These are phyloP conservation scores for Phytopythium chamaehyphon DNA, from an alignment of 352 stramenopile genomes.

Conservation along the genomic window DNA sequence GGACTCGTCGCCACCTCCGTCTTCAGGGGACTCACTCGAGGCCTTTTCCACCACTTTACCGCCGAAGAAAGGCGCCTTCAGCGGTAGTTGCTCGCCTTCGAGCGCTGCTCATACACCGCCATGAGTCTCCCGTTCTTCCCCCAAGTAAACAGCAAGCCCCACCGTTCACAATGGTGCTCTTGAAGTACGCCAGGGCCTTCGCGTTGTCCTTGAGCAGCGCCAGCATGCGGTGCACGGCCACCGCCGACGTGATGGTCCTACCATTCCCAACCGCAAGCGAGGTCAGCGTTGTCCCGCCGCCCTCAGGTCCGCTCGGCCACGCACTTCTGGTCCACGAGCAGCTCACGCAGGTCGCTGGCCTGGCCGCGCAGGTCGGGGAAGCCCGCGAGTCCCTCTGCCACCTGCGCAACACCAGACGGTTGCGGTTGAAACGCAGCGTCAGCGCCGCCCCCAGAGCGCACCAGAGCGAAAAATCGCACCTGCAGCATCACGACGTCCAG, in stretches of 20 bases:
- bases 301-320: conserved; percentile 2
- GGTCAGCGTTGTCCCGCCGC: background rate
- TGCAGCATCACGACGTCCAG: conserved; percentile 49
- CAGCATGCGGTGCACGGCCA: conserved; percentile 40
- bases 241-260: conserved; percentile 42
- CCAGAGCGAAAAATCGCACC: conserved; percentile 11
- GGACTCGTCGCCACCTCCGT: background rate
- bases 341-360: conserved; percentile 35
- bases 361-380: conserved; percentile 36
- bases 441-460: background rate
- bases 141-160: background rate
- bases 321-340: conserved; percentile 55
- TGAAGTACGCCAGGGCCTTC: conserved; percentile 56
- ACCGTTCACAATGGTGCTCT: conserved; percentile 56
- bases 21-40: conserved; percentile 4
- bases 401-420: conserved; percentile 11
- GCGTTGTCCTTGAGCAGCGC: conserved; percentile 37
- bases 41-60: conserved; percentile 21
- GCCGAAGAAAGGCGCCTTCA: conserved; percentile 34
- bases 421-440: background rate
- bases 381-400: conserved; percentile 37
- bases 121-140: background rate
- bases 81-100: conserved; percentile 29
- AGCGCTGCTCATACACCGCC: conserved; percentile 23
- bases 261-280: background rate